Base-by-base conservation (phyloP, 805 yeast species). In the Schizosaccharomyces cryophilus region DNA sequence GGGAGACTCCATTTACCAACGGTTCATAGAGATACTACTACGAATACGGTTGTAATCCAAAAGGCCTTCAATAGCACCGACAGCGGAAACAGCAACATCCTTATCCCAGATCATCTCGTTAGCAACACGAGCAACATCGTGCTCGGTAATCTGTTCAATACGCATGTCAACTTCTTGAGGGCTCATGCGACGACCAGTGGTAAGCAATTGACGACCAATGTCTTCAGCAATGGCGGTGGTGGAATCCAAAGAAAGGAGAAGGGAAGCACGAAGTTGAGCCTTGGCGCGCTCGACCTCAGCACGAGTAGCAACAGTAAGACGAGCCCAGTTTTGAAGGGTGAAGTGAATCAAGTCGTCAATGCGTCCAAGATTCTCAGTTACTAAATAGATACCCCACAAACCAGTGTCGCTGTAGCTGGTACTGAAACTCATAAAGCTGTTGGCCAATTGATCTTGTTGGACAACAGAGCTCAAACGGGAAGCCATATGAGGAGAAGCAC, bases 391-490 rank as follows among this genome's bases (percentile, higher is more conserved):
- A 42, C 99, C 99, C 96, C 96, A 90, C 61, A 93, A 75, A 7
- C 99, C 99, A 13, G 96, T 85, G 73, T 93, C 99, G 11, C 96
- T 89, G 73, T 93, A 93, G 0, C 95, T 86, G 1, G 99, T 93
- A 38, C 95, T 86, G 73, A 90, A 93, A 5, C 96, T 87, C 95
- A 88, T 85, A 74, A 84, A 93, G 6, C 95, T 85, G 73, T 93
- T 93, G 62, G 96, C 96, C 63, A 88, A 74, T 64, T 77, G 77
- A 63, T 81, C 78, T 66, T 76, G 75, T 42, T 84, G 77, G 30
- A 84, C 81, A 35, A 81, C 79, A 60, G 74, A 72, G 0, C 94
- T 87, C 62, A 93, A 76, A 60, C 88, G 87, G 2, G 96, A 84
- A 29, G 96, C 94, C 29, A 89, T 81, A 70, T 85, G 82, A 38